Evolutionary conservation across 805 yeast species (phyloP).

Genomic region (Starmerella davenportii): DNA sequence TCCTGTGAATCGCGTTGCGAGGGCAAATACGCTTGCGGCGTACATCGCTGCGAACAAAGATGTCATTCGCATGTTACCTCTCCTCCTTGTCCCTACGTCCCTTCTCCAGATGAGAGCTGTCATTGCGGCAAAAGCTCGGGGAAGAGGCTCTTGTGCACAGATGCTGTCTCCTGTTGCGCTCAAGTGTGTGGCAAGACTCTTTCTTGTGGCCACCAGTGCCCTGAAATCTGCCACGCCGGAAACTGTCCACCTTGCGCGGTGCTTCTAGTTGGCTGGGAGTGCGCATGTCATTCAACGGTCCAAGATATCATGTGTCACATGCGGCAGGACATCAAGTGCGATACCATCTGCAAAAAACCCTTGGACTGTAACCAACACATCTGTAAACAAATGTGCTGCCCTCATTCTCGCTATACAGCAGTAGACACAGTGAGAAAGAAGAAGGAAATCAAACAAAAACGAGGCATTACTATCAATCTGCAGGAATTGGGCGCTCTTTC

Average conservation of each 20-base stretch:
- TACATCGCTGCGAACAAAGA: slow-evolving; percentile 6
- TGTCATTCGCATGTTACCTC: slow-evolving; percentile 9
- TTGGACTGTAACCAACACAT: slow-evolving; percentile 10
- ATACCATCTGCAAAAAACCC: slow-evolving; percentile 3
- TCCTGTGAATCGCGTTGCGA: slow-evolving; percentile 10
- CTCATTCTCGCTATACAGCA: background rate
- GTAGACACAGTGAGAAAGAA: background rate
- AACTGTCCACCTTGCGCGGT: slow-evolving; percentile 7
- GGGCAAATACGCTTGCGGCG: slow-evolving; percentile 6
- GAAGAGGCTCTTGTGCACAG: slow-evolving; percentile 8
- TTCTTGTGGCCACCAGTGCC: slow-evolving; percentile 10
- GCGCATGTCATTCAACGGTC: slow-evolving; percentile 5
- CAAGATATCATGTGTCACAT: slow-evolving; percentile 2
- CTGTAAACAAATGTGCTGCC: slow-evolving; percentile 9
- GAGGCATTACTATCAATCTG: background rate
- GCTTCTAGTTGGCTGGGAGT: background rate
- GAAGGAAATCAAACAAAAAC: background rate
- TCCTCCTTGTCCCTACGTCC: too few species aligned
- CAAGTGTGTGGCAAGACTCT: slow-evolving; percentile 7
- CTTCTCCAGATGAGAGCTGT: slow-evolving; percentile 14
- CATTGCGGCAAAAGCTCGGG: slow-evolving; percentile 13
- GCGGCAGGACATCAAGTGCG: too few species aligned
- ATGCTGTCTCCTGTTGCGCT: slow-evolving; percentile 9
- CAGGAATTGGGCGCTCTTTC: background rate
- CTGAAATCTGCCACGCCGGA: slow-evolving; percentile 7